These are phyloP conservation scores for Coemansia nantahalensis DNA, from an alignment of 192 early-diverging fungal genomes.

Conservation along the genomic window DNA sequence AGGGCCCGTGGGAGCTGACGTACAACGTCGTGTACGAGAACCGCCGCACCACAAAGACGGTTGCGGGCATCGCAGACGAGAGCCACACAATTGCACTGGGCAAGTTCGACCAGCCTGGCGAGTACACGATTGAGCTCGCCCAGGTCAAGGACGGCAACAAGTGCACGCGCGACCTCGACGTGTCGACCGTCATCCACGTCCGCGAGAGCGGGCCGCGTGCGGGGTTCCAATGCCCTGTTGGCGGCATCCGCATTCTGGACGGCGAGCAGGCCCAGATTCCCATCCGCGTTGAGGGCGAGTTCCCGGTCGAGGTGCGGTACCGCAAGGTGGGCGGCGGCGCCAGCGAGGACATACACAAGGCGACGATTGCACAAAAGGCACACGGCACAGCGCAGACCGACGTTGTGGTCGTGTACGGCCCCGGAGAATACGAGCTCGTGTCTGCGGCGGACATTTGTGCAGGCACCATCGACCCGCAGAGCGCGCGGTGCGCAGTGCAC, in stretches of 20 bases:
- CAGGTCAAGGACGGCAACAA: constrained; percentile 40
- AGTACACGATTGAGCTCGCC: constrained; percentile 34
- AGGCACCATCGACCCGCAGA: constrained; percentile 26
- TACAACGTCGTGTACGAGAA: constrained; percentile 35
- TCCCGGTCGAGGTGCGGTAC: constrained; percentile 37
- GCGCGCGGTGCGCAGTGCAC: constrained; percentile 26
- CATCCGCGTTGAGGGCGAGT: constrained; percentile 24
- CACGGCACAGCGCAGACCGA: constrained; percentile 5
- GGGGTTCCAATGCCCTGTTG: constrained; percentile 27
- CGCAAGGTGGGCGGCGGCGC: constrained; percentile 20
- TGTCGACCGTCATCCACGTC: constrained; percentile 20
- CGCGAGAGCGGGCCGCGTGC: constrained; percentile 38
- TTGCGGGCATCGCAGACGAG: constrained; percentile 18
- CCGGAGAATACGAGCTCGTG: constrained; percentile 46
- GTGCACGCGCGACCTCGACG: constrained; percentile 40
- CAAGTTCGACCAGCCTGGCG: constrained; percentile 22
- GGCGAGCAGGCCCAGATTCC: constrained; percentile 37
- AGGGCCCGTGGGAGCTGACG: constrained; percentile 54
- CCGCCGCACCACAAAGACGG: constrained; percentile 10
- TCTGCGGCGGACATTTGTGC: constrained; percentile 31
- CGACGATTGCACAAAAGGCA: constrained; percentile 9
- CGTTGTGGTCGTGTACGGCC: constrained; percentile 27
- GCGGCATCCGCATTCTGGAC: constrained; percentile 30
- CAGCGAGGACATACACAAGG: constrained; percentile 7
- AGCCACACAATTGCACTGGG: constrained; percentile 24